Evolutionary conservation across 2,329 filamentous ascomycete genomes (phyloP).

Genomic region (Alternaria sp.): DNA sequence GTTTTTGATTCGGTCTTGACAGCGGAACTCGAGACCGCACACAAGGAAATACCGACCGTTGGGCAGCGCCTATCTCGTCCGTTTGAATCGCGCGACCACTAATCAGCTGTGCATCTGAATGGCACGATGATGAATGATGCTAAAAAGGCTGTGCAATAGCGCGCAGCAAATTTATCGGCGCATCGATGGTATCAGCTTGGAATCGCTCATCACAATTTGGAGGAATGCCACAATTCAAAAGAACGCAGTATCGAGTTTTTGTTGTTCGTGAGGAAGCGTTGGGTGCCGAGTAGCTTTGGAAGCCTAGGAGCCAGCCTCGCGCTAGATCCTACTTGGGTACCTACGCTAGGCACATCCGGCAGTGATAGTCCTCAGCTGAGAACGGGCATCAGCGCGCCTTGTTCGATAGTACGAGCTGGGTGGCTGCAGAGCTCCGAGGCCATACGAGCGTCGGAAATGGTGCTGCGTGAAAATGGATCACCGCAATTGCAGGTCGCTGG

Average conservation of each 20-base stretch:
- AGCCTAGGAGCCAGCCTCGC: neutral
- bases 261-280: neutral
- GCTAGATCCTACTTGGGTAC: neutral
- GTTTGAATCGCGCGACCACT: neutral
- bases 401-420: neutral
- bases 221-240: neutral
- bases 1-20: neutral
- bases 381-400: neutral
- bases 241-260: neutral
- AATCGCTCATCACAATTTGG: neutral
- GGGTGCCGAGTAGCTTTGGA: neutral
- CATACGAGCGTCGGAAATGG: neutral
- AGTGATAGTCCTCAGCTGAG: neutral
- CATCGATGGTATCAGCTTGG: neutral
- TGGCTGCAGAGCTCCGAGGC: neutral
- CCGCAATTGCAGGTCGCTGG: neutral
- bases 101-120: neutral
- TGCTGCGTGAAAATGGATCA: neutral
- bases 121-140: neutral
- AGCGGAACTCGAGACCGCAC: neutral
- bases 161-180: neutral
- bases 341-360: neutral
- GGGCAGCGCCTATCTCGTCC: neutral
- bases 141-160: neutral
- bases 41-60: neutral